Evolutionary conservation across 116 monocot species (phyloP).

Genomic region (Cymodocea nodosa): DNA sequence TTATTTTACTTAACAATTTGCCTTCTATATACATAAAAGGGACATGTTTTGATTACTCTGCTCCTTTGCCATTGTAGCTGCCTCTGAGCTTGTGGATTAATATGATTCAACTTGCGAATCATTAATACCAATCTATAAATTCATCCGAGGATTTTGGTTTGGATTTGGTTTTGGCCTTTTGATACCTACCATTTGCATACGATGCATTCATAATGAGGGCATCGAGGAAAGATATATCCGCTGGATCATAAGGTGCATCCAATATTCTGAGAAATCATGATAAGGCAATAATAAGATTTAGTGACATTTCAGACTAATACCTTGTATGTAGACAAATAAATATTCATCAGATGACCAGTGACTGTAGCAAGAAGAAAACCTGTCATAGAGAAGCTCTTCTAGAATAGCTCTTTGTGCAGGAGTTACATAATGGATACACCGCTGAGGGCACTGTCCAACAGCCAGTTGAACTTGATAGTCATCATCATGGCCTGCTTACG

Average conservation of each 20-base stretch:
- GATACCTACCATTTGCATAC: slow-evolving; percentile 59
- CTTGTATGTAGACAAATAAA: neutral
- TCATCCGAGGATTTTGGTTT: slow-evolving; percentile 22
- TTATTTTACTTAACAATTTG: no score
- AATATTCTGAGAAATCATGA: slow-evolving; percentile 25
- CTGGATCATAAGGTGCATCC: slow-evolving; percentile 39
- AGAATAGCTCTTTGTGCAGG: slow-evolving; percentile 64
- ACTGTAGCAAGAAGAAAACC: slow-evolving; percentile 13
- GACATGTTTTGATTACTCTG: no score
- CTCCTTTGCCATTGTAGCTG: no score
- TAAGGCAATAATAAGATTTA: neutral
- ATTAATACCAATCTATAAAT: slow-evolving; percentile 48
- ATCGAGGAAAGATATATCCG: slow-evolving; percentile 53
- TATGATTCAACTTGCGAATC: neutral
- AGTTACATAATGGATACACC: slow-evolving; percentile 86
- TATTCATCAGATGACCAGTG: neutral
- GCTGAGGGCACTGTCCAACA: slow-evolving; percentile 76
- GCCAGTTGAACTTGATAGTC: slow-evolving; percentile 68
- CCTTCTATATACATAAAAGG: no score
- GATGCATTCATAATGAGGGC: slow-evolving; percentile 48
- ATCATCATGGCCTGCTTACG: slow-evolving; percentile 31
- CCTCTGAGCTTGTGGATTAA: neutral
- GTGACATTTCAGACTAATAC: neutral
- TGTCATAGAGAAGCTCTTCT: slow-evolving; percentile 45
- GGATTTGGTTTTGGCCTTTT: slow-evolving; percentile 35